Evolutionary conservation across 148 eudicot genomes (phyloP), one percentile per base, ranked within the genome.

Genomic region (Persicaria tinctoria): DNA sequence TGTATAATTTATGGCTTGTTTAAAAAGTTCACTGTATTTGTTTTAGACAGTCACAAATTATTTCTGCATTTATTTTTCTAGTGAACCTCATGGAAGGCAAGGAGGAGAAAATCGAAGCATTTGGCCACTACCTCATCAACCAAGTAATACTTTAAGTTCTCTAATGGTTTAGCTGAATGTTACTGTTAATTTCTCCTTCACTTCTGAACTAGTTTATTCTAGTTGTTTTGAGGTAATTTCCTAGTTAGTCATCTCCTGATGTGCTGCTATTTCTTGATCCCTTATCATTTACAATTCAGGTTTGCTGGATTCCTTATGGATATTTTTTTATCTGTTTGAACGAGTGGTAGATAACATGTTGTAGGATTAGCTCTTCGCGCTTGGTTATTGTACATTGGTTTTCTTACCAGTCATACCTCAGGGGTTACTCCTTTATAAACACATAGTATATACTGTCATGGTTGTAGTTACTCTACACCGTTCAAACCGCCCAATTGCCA

Each of bases 401-500:
- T 20, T 20, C 23, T 20, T 20, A 20, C 23, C 23, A 20, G 23
- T 0, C 23, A 20, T 20, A 20, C 23, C 23, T 20, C 0, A 20
- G 23, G 23, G 23, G 23, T 20, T 20, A 20, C 23, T 20, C 23
- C 0, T 20, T 20, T 20, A 20, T 20, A 20, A 20, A 20, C 23
- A 20, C 23, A 20, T 20, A 20, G 0, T 20, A 20, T 20, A 20
- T 20, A 20, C 23, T 94, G 98, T 77, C 79, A 80, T 3, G 89
- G 85, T 0, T 94, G 97, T 83, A 86, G 82, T 77, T 92, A 90
- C 75, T 45, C 92, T 8, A 92, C 90, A 11, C 76, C 81, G 18
- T 92, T 78, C 74, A 78, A 81, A 20, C 96, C 92, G 27, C 79
- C 82, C 4, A 94, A 90, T 79, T 94, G 98, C 81, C 96, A 94